These are phyloP conservation scores for Zygosaccharomyces pseudobailii DNA, from an alignment of 1,139 yeast genomes.

Conservation along the genomic window DNA sequence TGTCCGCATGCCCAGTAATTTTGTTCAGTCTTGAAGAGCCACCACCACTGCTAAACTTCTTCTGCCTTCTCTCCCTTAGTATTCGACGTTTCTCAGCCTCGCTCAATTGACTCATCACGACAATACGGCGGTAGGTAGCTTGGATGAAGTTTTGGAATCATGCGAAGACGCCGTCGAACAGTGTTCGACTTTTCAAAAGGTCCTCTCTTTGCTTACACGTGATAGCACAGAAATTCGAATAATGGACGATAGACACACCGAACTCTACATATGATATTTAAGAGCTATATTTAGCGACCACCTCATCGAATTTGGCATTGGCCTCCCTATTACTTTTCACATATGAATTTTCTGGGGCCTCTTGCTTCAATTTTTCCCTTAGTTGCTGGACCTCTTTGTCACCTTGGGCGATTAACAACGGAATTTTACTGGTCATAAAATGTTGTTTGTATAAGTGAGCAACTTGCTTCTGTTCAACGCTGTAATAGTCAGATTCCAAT, in stretches of 20 bases:
- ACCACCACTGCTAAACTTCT: constrained; percentile 58
- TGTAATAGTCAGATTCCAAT: constrained; percentile 30
- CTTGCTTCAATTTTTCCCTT: constrained; percentile 39
- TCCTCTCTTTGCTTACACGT: background rate
- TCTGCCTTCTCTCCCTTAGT: constrained; percentile 65
- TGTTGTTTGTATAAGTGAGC: constrained; percentile 37
- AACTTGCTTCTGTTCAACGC: constrained; percentile 23
- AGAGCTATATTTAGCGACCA: constrained; percentile 45
- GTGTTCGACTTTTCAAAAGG: background rate
- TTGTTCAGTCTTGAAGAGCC: constrained; percentile 53
- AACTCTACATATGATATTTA: constrained; percentile 1
- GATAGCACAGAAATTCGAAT: background rate
- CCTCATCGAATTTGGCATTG: constrained; percentile 46
- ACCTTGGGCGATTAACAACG: constrained; percentile 48
- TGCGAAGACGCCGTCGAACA: background rate
- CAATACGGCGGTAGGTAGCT: background rate
- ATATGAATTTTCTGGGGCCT: constrained; percentile 45
- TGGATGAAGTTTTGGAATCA: too few relatives aligned
- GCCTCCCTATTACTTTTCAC: constrained; percentile 45
- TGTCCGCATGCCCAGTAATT: constrained; percentile 41
- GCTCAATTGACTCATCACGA: constrained; percentile 34
- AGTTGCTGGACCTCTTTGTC: constrained; percentile 39
- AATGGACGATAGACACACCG: background rate
- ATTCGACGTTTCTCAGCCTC: constrained; percentile 62
- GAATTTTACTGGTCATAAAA: constrained; percentile 50